A percentile compares a stretch with the other conserved stretches of the same genome.
These are phyloP conservation scores for Penicillium janthinellum DNA, from an alignment of 2,329 filamentous ascomycete species.

Conservation along the genomic window DNA sequence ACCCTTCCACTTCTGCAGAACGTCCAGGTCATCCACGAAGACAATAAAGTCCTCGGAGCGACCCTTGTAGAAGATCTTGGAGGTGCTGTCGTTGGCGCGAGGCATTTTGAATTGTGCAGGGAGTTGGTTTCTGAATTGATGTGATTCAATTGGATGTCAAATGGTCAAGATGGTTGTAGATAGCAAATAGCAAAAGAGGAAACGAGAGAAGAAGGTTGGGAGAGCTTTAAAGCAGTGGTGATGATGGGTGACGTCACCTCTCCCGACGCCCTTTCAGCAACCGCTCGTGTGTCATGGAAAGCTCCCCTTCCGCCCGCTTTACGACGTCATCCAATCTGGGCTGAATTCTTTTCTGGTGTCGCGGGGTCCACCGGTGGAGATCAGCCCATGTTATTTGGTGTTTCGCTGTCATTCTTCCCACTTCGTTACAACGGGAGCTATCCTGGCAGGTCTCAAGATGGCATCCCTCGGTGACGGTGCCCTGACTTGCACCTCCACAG, in stretches of 20 bases:
- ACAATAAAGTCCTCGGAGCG: conserved; percentile 68
- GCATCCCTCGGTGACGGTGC: too few species aligned
- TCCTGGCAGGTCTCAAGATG: background rate
- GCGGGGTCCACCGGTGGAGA: conserved; percentile 13
- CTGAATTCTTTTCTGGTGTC: background rate
- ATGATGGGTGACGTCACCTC: conserved; percentile 29
- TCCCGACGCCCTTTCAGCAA: background rate
- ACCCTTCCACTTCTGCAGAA: conserved; percentile 76
- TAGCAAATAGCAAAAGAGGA: background rate
- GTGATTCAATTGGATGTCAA: background rate
- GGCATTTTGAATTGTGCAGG: conserved; percentile 55
- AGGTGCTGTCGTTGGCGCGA: conserved; percentile 69
- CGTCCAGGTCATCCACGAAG: conserved; percentile 52
- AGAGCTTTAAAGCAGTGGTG: conserved; percentile 22
- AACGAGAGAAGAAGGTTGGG: conserved; percentile 6
- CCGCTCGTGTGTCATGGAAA: conserved; percentile 20
- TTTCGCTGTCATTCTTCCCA: conserved; percentile 14
- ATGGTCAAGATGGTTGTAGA: background rate
- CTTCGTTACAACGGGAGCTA: conserved; percentile 21
- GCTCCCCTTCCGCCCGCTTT: conserved; percentile 13
- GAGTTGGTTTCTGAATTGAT: conserved; percentile 2
- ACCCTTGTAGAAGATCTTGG: conserved; percentile 87
- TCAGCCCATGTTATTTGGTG: background rate
- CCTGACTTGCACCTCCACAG: background rate
- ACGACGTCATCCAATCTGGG: conserved; percentile 25